These are phyloP conservation scores for Tetrastigma voinierianum DNA, from an alignment of 164 flowering plant genomes.

Conservation along the genomic window DNA sequence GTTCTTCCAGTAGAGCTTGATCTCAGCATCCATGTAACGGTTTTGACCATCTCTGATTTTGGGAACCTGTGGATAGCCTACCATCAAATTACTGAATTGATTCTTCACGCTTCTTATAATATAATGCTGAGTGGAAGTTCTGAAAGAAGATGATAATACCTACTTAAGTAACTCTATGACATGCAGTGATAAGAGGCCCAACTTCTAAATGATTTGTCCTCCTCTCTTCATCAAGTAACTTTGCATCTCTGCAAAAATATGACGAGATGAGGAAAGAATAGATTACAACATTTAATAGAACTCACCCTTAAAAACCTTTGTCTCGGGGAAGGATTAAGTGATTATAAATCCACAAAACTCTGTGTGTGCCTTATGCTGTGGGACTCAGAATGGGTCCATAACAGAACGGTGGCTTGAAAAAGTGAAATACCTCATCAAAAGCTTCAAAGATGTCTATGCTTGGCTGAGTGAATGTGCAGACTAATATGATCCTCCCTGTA, in stretches of 20 bases:
- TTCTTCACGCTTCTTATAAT: no score
- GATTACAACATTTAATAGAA: no score
- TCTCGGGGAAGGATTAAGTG: no score
- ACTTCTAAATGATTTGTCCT: conserved; percentile 74
- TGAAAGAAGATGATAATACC: conserved; percentile 9
- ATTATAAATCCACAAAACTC: no score
- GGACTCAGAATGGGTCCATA: no score
- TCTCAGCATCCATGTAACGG: conserved; percentile 40
- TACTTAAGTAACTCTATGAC: conserved; percentile 85
- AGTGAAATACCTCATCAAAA: conserved; percentile 30
- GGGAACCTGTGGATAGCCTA: conserved; percentile 33
- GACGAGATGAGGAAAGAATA: neutral
- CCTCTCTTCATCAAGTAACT: conserved; percentile 92
- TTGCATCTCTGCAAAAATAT: conserved; percentile 23
- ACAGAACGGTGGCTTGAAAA: no score
- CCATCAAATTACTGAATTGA: neutral
- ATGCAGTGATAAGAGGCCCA: conserved; percentile 72
- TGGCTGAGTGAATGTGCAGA: conserved; percentile 42
- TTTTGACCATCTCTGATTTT: conserved; percentile 32
- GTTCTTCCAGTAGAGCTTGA: conserved; percentile 26
- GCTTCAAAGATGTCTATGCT: conserved; percentile 43
- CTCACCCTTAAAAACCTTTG: no score
- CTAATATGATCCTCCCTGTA: conserved; percentile 40
- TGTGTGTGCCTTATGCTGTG: no score
- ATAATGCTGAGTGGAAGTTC: neutral